Evolutionary conservation across 2,329 filamentous ascomycete genomes (phyloP).

Genomic region (Xenoacremonium recifei): DNA sequence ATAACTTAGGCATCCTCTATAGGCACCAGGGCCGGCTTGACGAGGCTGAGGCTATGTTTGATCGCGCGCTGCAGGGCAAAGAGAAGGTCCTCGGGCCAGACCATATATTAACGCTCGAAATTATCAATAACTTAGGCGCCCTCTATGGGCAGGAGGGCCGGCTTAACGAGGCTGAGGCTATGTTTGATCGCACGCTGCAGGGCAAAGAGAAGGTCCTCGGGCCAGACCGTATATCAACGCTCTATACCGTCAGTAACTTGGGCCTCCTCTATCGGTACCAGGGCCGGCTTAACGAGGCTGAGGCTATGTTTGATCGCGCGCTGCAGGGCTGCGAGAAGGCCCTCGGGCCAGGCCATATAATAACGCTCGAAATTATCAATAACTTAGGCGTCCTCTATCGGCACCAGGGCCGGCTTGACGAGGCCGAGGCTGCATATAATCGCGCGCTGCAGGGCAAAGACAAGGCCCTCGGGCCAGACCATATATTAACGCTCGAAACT

Average conservation of each 20-base stretch:
- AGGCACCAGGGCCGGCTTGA: conserved; percentile 18
- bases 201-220: conserved; percentile 19
- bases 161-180: conserved; percentile 21
- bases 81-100: conserved; percentile 16
- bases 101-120: conserved; percentile 12
- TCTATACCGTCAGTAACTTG: too few species aligned
- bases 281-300: conserved; percentile 19
- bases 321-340: conserved; percentile 23
- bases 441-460: conserved; percentile 28
- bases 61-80: conserved; percentile 26
- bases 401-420: conserved; percentile 19
- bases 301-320: conserved; percentile 8
- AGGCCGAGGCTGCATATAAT: conserved; percentile 28
- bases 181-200: conserved; percentile 27
- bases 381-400: conserved; percentile 29
- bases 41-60: conserved; percentile 28
- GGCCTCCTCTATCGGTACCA: conserved; percentile 20
- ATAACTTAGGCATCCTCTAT: conserved; percentile 30
- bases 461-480: conserved; percentile 12
- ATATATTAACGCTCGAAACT: conserved; percentile 11
- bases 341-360: conserved; percentile 12
- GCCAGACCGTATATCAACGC: too few species aligned
- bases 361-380: conserved; percentile 21
- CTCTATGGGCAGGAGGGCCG: conserved; percentile 15
- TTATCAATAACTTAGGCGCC: conserved; percentile 19